These are phyloP conservation scores for Arabidopsis arenosa DNA, from an alignment of 345 rosid species.

Conservation along the genomic window DNA sequence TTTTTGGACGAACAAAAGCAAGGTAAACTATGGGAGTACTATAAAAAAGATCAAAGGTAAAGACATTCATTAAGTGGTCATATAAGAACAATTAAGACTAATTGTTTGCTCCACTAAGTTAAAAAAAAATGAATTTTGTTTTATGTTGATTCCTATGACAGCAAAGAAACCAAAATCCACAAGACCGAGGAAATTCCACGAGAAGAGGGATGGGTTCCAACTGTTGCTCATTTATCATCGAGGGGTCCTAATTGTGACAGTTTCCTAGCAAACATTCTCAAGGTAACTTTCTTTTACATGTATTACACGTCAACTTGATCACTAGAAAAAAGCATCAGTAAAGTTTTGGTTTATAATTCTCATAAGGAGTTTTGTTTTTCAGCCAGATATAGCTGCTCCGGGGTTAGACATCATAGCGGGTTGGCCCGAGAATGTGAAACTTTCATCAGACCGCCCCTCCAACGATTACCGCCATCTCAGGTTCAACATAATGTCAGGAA, in stretches of 20 bases:
- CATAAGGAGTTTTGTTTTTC: neutral
- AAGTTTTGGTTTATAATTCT: constrained; percentile 3
- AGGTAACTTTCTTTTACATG: constrained; percentile 13
- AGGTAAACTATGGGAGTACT: neutral
- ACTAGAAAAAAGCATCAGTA: neutral
- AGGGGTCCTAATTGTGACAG: constrained; percentile 31
- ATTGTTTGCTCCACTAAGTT: neutral
- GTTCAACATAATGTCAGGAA: constrained; percentile 54
- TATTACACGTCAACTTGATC: neutral
- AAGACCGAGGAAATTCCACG: neutral
- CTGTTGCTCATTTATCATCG: constrained; percentile 26
- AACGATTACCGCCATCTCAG: constrained; percentile 43
- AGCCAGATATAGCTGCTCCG: constrained; percentile 43
- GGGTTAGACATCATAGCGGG: constrained; percentile 42
- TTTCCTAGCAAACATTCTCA: constrained; percentile 34
- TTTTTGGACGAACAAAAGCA: neutral
- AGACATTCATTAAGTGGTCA: neutral
- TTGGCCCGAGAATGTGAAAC: constrained; percentile 33
- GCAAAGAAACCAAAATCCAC: constrained; percentile 24
- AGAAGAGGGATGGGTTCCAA: constrained; percentile 5
- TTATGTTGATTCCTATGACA: neutral
- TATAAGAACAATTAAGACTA: neutral
- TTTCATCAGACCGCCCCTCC: neutral
- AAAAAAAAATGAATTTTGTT: neutral
- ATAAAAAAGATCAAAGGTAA: neutral